Base-by-base conservation (phyloP, 208 protist species). In the Trypanosoma theileri region DNA sequence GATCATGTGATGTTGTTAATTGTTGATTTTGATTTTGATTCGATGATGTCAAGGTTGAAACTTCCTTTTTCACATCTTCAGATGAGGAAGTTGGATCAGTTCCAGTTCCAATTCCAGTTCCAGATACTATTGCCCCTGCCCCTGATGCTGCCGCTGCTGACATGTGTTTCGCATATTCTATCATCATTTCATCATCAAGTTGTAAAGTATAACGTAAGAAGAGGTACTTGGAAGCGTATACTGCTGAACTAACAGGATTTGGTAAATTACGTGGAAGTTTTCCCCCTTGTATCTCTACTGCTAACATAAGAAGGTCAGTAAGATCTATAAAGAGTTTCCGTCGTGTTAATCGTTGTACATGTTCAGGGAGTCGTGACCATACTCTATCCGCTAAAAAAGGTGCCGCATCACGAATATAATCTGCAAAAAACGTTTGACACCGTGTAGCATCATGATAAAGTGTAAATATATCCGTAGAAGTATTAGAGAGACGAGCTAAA, bases 351-450 rank as follows among this genome's bases (percentile, higher is more conserved):
- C 73, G 80, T 17, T 71, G 69, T 50, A 74, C 82, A 54, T 92
- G 85, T 69, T 96, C 87, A 4, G 91, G 91, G 50, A 96, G 63
- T 6, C 79, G 80, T 4, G 80, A 75, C 88, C 91, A 96, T 31
- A 96, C 82, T 59, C 84, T 89, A 26, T 81, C 71, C 4, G 81
- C 69, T 7, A 96, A 72, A 56, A 88, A 84, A 21, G 91, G 88
- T 22, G 87, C 79, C 4, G 79, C 73, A 58, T 96, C 86, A 31
- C 31, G 24, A 7, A 91, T 73, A 60, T 86, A 92, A 12, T 72
- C 66, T 0, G 64, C 53, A n/a, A 96, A 82, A 52, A 81, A 69
- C 35, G 68, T 65, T 22, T 77, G 75, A 21, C 73, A 67, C 8
- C 82, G 63, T 16, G 71, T 45, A 0, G 80, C 74, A 52, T 89